Conservation (phyloP, 1,284 basidiomycete species). For the Hypsizygus ulmarius region DNA sequence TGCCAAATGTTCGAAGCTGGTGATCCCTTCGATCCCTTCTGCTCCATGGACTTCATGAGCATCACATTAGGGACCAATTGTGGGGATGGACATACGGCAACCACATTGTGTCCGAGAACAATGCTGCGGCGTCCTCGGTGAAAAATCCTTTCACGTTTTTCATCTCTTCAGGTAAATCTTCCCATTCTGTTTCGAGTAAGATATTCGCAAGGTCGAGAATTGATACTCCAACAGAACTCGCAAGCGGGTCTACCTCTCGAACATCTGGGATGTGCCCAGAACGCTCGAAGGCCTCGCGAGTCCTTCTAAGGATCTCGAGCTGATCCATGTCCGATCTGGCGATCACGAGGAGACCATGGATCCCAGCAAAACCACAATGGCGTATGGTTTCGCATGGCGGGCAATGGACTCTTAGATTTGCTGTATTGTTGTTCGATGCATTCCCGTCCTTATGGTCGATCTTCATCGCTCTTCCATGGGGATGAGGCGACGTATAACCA, state of each 20-base stretch:
- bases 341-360: neutral
- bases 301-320: conserved; percentile 13
- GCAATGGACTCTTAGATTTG: conserved; percentile 9
- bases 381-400: conserved; percentile 13
- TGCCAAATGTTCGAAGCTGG: neutral
- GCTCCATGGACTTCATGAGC: neutral
- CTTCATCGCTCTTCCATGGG: conserved; percentile 1
- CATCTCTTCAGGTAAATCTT: conserved; percentile 5
- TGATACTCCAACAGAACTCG: neutral
- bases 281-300: conserved; percentile 9
- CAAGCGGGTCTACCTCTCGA: conserved; percentile 8
- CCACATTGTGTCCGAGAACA: conserved; percentile 1
- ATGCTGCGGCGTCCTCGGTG: neutral
- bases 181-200: conserved; percentile 5
- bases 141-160: conserved; percentile 11
- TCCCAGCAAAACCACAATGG: conserved; percentile 8
- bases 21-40: neutral
- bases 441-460: conserved; percentile 10
- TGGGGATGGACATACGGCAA: neutral
- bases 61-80: neutral
- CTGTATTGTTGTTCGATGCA: conserved; percentile 7
- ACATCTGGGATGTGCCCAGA: conserved; percentile 8
- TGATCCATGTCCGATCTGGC: conserved; percentile 10
- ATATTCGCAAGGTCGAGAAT: conserved; percentile 6
- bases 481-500: conserved; percentile 3